Conservation (phyloP, 768 basidiomycete species). For the Psilocybe cyanescens region DNA sequence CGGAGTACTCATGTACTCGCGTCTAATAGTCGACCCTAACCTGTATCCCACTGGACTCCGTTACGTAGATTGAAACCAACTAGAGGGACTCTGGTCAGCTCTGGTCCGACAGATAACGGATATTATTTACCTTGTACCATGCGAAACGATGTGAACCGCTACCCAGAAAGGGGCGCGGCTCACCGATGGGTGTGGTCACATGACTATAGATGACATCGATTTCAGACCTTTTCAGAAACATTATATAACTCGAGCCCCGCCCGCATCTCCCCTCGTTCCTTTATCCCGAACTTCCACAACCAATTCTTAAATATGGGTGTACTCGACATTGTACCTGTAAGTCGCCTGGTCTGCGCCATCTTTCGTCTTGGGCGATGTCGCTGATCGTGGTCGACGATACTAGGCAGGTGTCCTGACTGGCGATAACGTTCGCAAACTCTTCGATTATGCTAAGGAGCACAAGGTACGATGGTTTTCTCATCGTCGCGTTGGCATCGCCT, state of each 20-base stretch:
- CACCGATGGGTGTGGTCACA: conserved; percentile 14
- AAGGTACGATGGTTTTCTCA: conserved; percentile 52
- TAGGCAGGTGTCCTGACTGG: conserved; percentile 96
- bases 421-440: conserved; percentile 92
- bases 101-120: conserved; percentile 1
- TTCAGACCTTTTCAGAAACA: not conserved
- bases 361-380: not conserved
- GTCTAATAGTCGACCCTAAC: not conserved
- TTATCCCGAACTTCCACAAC: conserved; percentile 14
- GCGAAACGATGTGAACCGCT: not conserved
- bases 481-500: conserved; percentile 1
- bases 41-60: not conserved
- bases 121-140: conserved; percentile 1
- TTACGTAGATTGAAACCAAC: not conserved
- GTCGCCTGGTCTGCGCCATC: conserved; percentile 27
- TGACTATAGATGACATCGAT: conserved; percentile 11
- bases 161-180: conserved; percentile 14
- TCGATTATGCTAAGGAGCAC: conserved; percentile 90
- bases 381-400: conserved; percentile 7
- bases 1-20: not conserved
- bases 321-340: conserved; percentile 83
- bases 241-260: not conserved
- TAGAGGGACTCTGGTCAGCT: not conserved
- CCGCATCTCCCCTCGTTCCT: conserved; percentile 2
- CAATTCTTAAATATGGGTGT: conserved; percentile 60